These are phyloP conservation scores for Lactifluus pinguis DNA, from an alignment of 768 basidiomycete species.

Conservation along the genomic window DNA sequence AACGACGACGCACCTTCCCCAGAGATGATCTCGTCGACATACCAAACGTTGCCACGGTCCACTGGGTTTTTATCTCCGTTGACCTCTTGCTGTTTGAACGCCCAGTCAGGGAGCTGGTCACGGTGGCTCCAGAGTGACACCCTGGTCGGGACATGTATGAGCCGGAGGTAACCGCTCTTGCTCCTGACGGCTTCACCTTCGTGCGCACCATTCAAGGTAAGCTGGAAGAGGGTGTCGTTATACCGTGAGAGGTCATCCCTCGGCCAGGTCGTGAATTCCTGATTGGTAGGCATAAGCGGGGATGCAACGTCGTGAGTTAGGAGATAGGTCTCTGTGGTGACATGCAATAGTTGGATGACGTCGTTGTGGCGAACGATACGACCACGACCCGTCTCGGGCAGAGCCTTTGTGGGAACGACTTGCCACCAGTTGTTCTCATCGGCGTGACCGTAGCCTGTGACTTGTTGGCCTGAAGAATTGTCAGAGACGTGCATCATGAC, in stretches of 20 bases:
- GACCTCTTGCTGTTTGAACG: constrained; percentile 92
- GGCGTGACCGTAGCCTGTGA: constrained; percentile 89
- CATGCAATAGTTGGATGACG: constrained; percentile 79
- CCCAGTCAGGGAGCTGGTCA: constrained; percentile 89
- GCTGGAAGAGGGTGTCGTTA: constrained; percentile 84
- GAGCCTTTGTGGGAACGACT: constrained; percentile 87
- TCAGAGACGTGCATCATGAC: neutral
- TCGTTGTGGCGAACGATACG: constrained; percentile 88
- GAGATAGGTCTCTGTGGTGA: constrained; percentile 72
- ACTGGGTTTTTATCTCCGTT: constrained; percentile 91
- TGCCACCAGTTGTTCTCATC: constrained; percentile 96
- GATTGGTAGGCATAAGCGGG: constrained; percentile 94
- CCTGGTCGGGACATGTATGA: constrained; percentile 81
- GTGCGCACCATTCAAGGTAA: constrained; percentile 62
- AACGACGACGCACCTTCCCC: constrained; percentile 52
- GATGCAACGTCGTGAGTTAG: constrained; percentile 97
- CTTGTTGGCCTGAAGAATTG: constrained; percentile 67
- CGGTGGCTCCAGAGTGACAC: constrained; percentile 93
- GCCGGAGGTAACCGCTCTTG: constrained; percentile 87
- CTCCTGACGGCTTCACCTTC: constrained; percentile 85
- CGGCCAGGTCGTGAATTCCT: constrained; percentile 92
- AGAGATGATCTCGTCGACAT: constrained; percentile 69
- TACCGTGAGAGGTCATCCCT: constrained; percentile 68
- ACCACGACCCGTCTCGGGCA: constrained; percentile 89
- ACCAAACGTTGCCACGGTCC: constrained; percentile 85